Base-by-base conservation (phyloP, 2,329 filamentous ascomycete genomes). In the Aspergillus sp. region DNA sequence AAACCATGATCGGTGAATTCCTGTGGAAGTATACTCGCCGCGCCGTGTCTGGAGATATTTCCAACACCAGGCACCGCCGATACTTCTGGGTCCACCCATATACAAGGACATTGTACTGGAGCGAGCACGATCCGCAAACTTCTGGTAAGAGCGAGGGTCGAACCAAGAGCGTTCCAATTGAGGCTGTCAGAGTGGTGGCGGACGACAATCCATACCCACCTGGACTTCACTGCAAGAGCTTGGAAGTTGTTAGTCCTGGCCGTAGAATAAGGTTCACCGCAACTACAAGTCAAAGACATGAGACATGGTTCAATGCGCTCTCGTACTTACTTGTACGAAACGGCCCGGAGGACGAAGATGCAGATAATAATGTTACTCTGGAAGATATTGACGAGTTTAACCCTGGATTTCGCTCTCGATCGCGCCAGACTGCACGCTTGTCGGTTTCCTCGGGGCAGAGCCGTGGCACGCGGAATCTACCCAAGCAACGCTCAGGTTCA, bases 11-110 rank as follows among this genome's bases (percentile, higher is more conserved):
- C 70, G 95, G 95, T 56, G 95, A 99, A 74, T 98, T 93, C 74
- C 82, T 99, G 41, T 99, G 95, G 95, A 99, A 99, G 75, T 99
- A 99, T 76, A 99, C 95, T 0, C 89, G 95, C 68, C 96, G 95
- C 79, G 83, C 93, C 59, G 93, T 92, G n/a, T 88, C 93, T 22
- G 89, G 87, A 54, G 90, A 92, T 62, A 86, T 96, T 76, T 98
- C 93, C 15, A 89, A 88, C 66, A 96, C 93, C 56, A 86, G 95
- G 52, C 95, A 99, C 75, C 86, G 91, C 61, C 88, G 95, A 33
- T 99, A 97, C 81, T 99, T 99, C 83, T 99, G 95, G 95, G 91
- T 99, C 20, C 95, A 99, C 72, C 95, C 95, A 0, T 99, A 98
- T 76, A 99, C 93, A 3, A 86, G 93, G 50, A 97, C 93, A 5